Base-by-base conservation (phyloP, 305 asterid genomes). In the Fraxinus baroniana region DNA sequence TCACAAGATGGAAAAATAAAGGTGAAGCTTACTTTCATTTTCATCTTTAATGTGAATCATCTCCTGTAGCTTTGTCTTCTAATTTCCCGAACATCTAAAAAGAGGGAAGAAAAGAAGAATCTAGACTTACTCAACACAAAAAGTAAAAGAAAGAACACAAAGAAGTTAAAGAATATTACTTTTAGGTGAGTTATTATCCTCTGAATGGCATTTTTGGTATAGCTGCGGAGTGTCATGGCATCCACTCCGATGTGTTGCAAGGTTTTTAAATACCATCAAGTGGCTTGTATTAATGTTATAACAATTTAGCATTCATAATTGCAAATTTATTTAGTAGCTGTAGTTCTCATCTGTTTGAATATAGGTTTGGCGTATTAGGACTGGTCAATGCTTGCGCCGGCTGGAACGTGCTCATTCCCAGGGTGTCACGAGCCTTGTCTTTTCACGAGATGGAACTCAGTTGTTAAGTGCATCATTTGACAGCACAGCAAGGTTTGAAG, bases 1-100 rank as follows among this genome's bases (percentile, higher is more conserved):
- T 93, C 98, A 73, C 97, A 94, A 86, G 99, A 96, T 91, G 99
- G 99, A 84, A 94, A 93, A 88, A 93, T 96, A 86, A 96, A 96
- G 98, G 99, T 91, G 79, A 82, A 75, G n/a, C 32, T 76, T 39
- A 17, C 75, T 71, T 78, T 36, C 60, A 62, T 74, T 28, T 78
- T 77, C 57, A 28, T 9, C 85, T 55, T 74, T 57, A 81, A 4
- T 75, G 35, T 10, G 76, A 81, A 66, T 39, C 72, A 20, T 33
- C 76, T 55, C 71, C 24, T 18, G 49, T 74, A 52, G 80, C 79
- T 60, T 76, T 28, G 32, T 79, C 37, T 33, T 68, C 46, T 75
- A 49, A 8, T 55, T 74, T 32, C 36, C 28, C 39, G 22, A 33
- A 57, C 75, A 24, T 26, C 36, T 72, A n/a, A 33, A 71, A 30